Conservation (phyloP, 169 alveolate species). For the Cryptosporidium meleagridis region DNA sequence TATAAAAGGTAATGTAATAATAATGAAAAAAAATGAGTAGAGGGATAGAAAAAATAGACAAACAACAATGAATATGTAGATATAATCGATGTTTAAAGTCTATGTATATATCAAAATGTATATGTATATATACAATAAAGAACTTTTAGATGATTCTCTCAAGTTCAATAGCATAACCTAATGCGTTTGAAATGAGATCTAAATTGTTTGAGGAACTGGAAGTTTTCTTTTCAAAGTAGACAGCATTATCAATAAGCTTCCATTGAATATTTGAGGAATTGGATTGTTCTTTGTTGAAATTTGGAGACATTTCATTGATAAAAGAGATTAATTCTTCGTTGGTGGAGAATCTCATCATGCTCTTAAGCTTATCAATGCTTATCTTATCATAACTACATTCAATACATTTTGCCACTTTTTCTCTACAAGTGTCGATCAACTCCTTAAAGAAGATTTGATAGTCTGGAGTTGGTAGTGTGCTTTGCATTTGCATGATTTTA, state of each 20-base stretch:
- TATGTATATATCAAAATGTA: neutral
- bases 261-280: neutral
- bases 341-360: conserved; percentile 62
- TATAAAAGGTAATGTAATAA: too few relatives aligned
- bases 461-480: conserved; percentile 30
- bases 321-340: conserved; percentile 46
- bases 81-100: neutral
- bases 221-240: conserved; percentile 5
- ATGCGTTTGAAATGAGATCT: conserved; percentile 28
- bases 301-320: conserved; percentile 27
- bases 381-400: conserved; percentile 65
- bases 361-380: conserved; percentile 31
- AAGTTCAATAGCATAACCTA: conserved; percentile 64
- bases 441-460: conserved; percentile 12
- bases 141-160: conserved; percentile 46
- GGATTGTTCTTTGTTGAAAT: neutral
- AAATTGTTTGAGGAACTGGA: neutral
- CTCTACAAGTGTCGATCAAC: conserved; percentile 46
- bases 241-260: conserved; percentile 57
- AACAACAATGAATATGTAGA: neutral
- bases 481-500: conserved; percentile 44
- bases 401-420: conserved; percentile 66
- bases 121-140: neutral
- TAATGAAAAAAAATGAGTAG: neutral
- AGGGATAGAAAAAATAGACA: neutral